Evolutionary conservation across 768 basidiomycete genomes (phyloP), one percentile per base, ranked within the genome.

Genomic region (Leccinum uliginosum): DNA sequence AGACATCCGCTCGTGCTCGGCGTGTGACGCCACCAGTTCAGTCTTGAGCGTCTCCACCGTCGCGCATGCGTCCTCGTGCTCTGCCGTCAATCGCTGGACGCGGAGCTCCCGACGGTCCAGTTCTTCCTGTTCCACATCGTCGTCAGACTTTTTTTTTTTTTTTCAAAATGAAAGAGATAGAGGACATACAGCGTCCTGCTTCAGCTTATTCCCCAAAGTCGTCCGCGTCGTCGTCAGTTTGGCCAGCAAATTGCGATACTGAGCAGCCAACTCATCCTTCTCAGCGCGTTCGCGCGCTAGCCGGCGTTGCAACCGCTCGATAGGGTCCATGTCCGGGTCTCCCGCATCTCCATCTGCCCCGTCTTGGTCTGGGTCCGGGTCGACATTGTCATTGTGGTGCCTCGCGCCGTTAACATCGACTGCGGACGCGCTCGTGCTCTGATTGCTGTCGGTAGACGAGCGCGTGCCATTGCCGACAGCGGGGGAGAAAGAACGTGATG

Each of bases 141-240:
- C 7, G 32, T 29, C n/a, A 30, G n/a, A 30, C 27, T 15, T 7
- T 19, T 45, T 19, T 8, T 32, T 27, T 3, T 27, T 27, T 27
- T 27, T 27, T 27, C 3, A 27, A n/a, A n/a, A n/a, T n/a, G n/a
- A n/a, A n/a, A n/a, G n/a, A n/a, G n/a, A n/a, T n/a, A n/a, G n/a
- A n/a, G n/a, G n/a, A 81, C 86, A 63, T 77, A 98, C 97, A 65
- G 97, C 97, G 73, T 98, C 97, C 71, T 96, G 92, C 71, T 90
- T 86, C 55, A 98, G 79, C 73, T 98, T 98, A 69, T 92, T 95
- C 30, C 95, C 93, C 51, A 98, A 78, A 21, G 91, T 89, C 35
- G 87, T 91, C 21, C 95, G 83, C 95, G 98, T 98, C 35, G 87
- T 83, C 3, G 93, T 93, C 46, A 98, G 77, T 73, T 93, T 98